Conservation (phyloP, 352 stramenopile species). For the Thalassiosira oceanica region DNA sequence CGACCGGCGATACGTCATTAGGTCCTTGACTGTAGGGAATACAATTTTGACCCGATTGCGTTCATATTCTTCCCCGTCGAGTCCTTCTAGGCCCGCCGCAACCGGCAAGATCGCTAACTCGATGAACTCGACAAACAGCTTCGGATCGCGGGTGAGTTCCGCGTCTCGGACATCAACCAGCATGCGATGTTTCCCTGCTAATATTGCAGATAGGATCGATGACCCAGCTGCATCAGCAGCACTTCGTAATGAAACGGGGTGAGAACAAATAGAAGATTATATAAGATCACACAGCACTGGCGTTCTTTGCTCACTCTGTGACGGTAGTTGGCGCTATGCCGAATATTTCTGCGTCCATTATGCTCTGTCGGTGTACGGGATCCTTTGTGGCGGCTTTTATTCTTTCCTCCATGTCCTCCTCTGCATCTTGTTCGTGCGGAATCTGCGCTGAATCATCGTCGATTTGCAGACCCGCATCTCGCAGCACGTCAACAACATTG, state of each 20-base stretch:
- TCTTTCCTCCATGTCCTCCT: slow-evolving; percentile 14
- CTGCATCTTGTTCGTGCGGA: slow-evolving; percentile 23
- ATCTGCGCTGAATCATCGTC: no score
- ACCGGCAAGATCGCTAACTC: slow-evolving; percentile 78
- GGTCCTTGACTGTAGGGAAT: slow-evolving; percentile 78
- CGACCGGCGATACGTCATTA: slow-evolving; percentile 71
- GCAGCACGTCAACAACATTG: slow-evolving; percentile 64
- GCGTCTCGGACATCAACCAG: slow-evolving; percentile 80
- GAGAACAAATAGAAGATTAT: no score
- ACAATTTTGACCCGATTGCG: slow-evolving; percentile 81
- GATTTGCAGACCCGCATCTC: slow-evolving; percentile 59
- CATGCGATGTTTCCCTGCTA: slow-evolving; percentile 80
- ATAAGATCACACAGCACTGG: no score
- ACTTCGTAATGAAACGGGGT: no score
- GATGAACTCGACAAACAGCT: slow-evolving; percentile 79
- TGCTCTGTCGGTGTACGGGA: slow-evolving; percentile 7
- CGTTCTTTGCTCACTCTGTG: no score
- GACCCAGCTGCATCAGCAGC: slow-evolving; percentile 74
- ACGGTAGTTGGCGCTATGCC: slow-evolving; percentile 70
- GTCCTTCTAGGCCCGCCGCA: slow-evolving; percentile 71
- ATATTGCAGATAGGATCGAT: slow-evolving; percentile 70
- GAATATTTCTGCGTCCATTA: slow-evolving; percentile 75
- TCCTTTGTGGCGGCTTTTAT: slow-evolving; percentile 10
- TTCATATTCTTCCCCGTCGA: slow-evolving; percentile 45
- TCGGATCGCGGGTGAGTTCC: slow-evolving; percentile 70